Evolutionary conservation across 2,329 filamentous ascomycete genomes (phyloP).

Genomic region (Pyricularia pennisetigena): DNA sequence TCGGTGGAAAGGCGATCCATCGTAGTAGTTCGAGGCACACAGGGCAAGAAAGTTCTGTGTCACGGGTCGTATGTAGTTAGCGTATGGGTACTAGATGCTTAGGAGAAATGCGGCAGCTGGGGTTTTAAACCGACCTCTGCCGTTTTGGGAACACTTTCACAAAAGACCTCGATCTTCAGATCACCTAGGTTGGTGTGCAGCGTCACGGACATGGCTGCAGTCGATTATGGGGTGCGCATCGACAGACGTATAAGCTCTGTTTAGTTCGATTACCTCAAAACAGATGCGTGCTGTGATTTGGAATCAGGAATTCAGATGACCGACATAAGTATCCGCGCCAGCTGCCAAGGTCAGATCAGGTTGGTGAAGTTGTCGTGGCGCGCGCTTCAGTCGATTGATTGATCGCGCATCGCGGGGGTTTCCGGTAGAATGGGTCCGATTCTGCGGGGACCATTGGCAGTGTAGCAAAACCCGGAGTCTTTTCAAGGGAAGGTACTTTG

Average conservation of each 20-base stretch:
- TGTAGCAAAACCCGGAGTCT: background rate
- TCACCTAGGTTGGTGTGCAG: conserved; percentile 84
- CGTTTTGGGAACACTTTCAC: conserved; percentile 87
- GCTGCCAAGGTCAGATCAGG: background rate
- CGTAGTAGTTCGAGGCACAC: conserved; percentile 70
- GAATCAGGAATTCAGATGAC: background rate
- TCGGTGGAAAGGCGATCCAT: conserved; percentile 67
- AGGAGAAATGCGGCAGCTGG: background rate
- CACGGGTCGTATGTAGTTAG: background rate
- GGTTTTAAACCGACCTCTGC: conserved; percentile 53
- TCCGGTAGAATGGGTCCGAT: background rate
- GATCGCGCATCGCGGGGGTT: background rate
- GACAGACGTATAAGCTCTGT: background rate
- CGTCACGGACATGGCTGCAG: conserved; percentile 48
- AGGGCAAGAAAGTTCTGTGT: conserved; percentile 79
- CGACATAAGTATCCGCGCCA: background rate
- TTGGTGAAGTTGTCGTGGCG: background rate
- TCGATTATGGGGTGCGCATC: background rate
- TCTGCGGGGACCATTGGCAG: background rate
- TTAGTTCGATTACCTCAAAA: background rate
- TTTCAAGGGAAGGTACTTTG: background rate
- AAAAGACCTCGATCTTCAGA: conserved; percentile 94
- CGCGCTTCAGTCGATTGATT: background rate
- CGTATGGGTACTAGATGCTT: background rate
- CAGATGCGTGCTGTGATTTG: background rate